Evolutionary conservation across 1,284 basidiomycete genomes (phyloP).

Genomic region (Puccinia polysora): DNA sequence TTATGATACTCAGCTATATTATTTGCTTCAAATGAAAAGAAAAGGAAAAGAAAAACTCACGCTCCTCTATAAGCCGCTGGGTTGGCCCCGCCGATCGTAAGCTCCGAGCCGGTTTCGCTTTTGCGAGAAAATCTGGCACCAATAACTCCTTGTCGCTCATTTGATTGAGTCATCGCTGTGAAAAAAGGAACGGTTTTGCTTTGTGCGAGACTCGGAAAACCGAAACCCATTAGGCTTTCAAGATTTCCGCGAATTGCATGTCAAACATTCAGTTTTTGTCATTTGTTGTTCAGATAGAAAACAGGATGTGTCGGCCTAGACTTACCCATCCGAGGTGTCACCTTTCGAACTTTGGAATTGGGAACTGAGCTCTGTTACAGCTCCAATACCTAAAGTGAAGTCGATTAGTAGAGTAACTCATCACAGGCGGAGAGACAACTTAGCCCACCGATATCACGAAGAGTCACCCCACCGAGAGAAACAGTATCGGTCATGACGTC

Average conservation of each 20-base stretch:
- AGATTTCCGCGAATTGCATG: not conserved
- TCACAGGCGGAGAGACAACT: not conserved
- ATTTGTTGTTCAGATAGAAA: not conserved
- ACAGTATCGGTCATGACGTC: slow-evolving; percentile 25
- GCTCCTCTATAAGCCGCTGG: slow-evolving; percentile 18
- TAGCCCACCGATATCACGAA: slow-evolving; percentile 28
- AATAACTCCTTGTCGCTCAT: slow-evolving; percentile 11
- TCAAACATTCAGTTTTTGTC: not conserved
- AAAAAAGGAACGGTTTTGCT: slow-evolving; percentile 26
- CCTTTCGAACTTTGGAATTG: slow-evolving; percentile 38
- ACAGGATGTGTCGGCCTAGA: not conserved
- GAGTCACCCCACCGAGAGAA: slow-evolving; percentile 6
- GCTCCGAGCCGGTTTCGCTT: slow-evolving; percentile 22
- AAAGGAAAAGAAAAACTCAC: slow-evolving; percentile 9
- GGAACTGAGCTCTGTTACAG: slow-evolving; percentile 21
- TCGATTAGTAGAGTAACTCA: not conserved
- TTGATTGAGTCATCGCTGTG: slow-evolving; percentile 17
- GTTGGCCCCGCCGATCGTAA: slow-evolving; percentile 26
- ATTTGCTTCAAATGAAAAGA: too few species aligned
- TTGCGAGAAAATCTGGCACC: slow-evolving; percentile 26
- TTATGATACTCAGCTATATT: not conserved
- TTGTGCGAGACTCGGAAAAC: slow-evolving; percentile 34
- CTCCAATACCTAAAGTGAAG: slow-evolving; percentile 17
- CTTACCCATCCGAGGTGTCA: slow-evolving; percentile 36
- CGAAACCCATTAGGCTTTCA: slow-evolving; percentile 33